Conservation (phyloP, 164 flowering plant species). For the Vitis cinerea region DNA sequence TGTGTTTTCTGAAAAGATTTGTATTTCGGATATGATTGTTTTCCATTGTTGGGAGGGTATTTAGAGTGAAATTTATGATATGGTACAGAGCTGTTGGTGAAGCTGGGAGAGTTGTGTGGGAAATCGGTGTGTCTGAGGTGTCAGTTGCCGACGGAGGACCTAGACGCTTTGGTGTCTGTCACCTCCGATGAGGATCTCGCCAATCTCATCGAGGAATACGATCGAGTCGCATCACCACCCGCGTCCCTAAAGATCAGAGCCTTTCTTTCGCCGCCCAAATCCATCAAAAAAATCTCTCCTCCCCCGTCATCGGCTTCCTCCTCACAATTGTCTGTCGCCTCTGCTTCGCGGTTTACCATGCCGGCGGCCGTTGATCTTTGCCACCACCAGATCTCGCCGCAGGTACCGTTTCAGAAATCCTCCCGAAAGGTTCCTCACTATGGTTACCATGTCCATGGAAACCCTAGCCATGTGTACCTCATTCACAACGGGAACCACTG, state of each 20-base stretch:
- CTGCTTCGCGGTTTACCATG: conserved; percentile 10
- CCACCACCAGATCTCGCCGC: conserved; percentile 25
- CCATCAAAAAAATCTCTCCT: conserved; percentile 37
- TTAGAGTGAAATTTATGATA: conserved; percentile 12
- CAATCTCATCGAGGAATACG: conserved; percentile 86
- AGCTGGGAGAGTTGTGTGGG: conserved; percentile 78
- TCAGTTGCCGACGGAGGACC: conserved; percentile 84
- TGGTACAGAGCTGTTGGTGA: conserved; percentile 65
- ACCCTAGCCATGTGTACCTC: conserved; percentile 38
- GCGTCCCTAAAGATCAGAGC: conserved; percentile 73
- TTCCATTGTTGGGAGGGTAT: neutral
- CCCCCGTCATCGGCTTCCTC: conserved; percentile 32
- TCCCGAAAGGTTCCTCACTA: conserved; percentile 25
- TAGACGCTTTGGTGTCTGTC: conserved; percentile 82
- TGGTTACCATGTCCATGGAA: conserved; percentile 31
- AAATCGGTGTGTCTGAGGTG: conserved; percentile 62
- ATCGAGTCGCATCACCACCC: conserved; percentile 38
- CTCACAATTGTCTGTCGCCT: conserved; percentile 5
- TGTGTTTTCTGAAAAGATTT: neutral
- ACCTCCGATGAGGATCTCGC: conserved; percentile 86
- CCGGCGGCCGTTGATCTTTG: conserved; percentile 10
- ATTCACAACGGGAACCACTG: conserved; percentile 71
- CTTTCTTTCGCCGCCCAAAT: conserved; percentile 59
- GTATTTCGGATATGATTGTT: neutral
- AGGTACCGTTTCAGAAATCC: conserved; percentile 32